Percentiles rank a stretch among this genome's conserved stretches.
These are phyloP conservation scores for Huntiella savannae DNA, from an alignment of 2,329 filamentous ascomycete genomes.

Conservation along the genomic window DNA sequence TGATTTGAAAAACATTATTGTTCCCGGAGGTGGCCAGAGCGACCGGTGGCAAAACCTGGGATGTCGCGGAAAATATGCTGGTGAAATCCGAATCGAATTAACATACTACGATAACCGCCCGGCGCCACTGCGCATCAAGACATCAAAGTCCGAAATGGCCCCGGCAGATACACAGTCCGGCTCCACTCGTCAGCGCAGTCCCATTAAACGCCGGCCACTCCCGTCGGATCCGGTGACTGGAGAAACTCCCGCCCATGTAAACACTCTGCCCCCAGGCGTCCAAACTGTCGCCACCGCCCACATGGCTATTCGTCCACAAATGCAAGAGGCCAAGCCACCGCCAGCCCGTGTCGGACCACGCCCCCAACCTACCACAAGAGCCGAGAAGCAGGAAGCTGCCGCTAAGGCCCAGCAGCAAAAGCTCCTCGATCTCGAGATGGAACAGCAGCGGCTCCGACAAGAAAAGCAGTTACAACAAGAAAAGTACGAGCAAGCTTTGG, in stretches of 20 bases:
- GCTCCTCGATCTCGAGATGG: slow-evolving; percentile 16
- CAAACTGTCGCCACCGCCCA: slow-evolving; percentile 2
- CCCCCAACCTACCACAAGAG: slow-evolving; percentile 12
- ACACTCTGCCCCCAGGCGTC: background rate
- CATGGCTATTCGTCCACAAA: slow-evolving; percentile 10
- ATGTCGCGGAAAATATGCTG: slow-evolving; percentile 87
- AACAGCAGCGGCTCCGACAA: slow-evolving; percentile 13
- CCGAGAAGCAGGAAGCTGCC: slow-evolving; percentile 9
- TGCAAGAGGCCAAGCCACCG: slow-evolving; percentile 9
- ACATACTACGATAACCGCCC: slow-evolving; percentile 87
- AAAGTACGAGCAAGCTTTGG: slow-evolving; percentile 18
- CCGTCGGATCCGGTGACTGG: slow-evolving; percentile 56
- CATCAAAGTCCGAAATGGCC: slow-evolving; percentile 20
- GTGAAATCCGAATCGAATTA: slow-evolving; percentile 83
- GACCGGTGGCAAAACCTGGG: slow-evolving; percentile 81
- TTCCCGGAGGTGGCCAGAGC: slow-evolving; percentile 75
- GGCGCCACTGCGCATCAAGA: slow-evolving; percentile 20
- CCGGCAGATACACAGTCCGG: slow-evolving; percentile 10
- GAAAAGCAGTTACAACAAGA: slow-evolving; percentile 20
- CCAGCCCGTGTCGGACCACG: slow-evolving; percentile 10
- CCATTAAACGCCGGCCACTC: slow-evolving; percentile 66
- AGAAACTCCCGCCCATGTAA: slow-evolving; percentile 21
- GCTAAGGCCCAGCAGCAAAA: slow-evolving; percentile 14
- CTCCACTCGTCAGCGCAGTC: slow-evolving; percentile 30
- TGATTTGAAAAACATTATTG: slow-evolving; percentile 60